phyloP scores from a whole-genome alignment of 2,329 filamentous ascomycete species.

The Chrysoporthe puriensis region DNA sequence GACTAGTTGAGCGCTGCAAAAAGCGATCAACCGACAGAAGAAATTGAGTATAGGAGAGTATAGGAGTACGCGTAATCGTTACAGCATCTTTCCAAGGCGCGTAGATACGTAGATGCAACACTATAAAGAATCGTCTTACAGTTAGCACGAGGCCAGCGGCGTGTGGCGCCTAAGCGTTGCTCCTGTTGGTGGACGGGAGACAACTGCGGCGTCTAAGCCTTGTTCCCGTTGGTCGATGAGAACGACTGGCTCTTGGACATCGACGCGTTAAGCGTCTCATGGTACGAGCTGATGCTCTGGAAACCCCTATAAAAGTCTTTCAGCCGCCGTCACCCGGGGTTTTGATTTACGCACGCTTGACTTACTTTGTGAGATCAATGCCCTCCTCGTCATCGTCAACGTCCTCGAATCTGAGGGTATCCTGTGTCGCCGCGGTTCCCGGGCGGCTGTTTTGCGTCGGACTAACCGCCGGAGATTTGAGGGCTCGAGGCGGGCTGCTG shows the following conservation, averaged over 20 bases:
- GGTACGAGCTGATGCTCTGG: conserved; percentile 67
- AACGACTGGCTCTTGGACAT: conserved; percentile 28
- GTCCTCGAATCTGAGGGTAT: conserved; percentile 31
- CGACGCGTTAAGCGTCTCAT: conserved; percentile 50
- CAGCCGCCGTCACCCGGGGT: neutral
- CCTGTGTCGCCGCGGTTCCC: conserved; percentile 29
- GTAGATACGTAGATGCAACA: neutral
- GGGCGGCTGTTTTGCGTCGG: conserved; percentile 45
- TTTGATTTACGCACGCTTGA: neutral
- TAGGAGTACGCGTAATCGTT: neutral
- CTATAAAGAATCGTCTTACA: neutral
- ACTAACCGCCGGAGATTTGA: conserved; percentile 57
- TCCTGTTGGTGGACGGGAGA: neutral
- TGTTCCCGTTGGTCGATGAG: conserved; percentile 23
- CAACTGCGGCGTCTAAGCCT: conserved; percentile 8
- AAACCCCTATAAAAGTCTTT: conserved; percentile 53
- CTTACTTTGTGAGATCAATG: conserved; percentile 63
- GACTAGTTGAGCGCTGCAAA: neutral
- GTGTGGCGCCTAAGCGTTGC: neutral
- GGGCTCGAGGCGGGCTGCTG: conserved; percentile 59
- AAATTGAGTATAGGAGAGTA: neutral
- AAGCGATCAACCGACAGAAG: neutral
- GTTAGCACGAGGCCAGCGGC: neutral
- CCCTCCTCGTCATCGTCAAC: conserved; percentile 56
- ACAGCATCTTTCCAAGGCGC: neutral